Conservation (phyloP, 305 asterid genomes). For the Rubia tinctorum region DNA sequence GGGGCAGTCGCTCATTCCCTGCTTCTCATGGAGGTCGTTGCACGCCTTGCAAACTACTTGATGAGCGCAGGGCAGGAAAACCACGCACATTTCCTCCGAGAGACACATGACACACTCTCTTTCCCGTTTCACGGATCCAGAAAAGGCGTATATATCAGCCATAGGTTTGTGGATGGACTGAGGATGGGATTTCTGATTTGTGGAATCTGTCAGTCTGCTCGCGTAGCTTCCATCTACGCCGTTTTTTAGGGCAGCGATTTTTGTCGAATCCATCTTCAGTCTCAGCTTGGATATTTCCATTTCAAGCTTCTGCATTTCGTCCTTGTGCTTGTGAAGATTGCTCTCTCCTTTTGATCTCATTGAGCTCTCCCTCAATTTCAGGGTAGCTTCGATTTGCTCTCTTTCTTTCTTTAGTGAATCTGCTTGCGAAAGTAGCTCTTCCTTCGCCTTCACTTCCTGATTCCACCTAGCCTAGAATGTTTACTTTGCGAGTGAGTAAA, state of each 20-base stretch:
- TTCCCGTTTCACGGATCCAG: conserved; percentile 68
- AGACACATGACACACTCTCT: conserved; percentile 95
- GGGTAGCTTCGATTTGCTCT: conserved; percentile 57
- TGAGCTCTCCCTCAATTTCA: conserved; percentile 64
- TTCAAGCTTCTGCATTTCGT: conserved; percentile 66
- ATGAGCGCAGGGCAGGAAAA: conserved; percentile 95
- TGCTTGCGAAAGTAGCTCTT: conserved; percentile 51
- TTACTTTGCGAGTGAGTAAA: conserved; percentile 21
- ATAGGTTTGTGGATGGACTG: conserved; percentile 34
- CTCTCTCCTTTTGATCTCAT: conserved; percentile 68
- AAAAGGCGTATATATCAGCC: conserved; percentile 28
- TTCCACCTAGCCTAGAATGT: conserved; percentile 58
- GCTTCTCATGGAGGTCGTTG: conserved; percentile 94
- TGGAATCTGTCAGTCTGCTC: conserved; percentile 28
- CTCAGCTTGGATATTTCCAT: conserved; percentile 75
- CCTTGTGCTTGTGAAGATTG: conserved; percentile 58
- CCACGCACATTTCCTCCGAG: conserved; percentile 95
- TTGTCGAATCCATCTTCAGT: conserved; percentile 68
- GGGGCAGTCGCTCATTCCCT: conserved; percentile 97
- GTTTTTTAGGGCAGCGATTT: conserved; percentile 77
- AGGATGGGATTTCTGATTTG: conserved; percentile 32
- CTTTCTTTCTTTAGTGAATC: conserved; percentile 49
- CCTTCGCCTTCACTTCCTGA: conserved; percentile 51
- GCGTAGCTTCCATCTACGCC: conserved; percentile 54
- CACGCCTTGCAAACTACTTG: conserved; percentile 79